Percentiles rank a stretch among this genome's conserved stretches.
Evolutionary conservation across 306 rosid genomes (phyloP).

Genomic region (Amphicarpaea edgeworthii): DNA sequence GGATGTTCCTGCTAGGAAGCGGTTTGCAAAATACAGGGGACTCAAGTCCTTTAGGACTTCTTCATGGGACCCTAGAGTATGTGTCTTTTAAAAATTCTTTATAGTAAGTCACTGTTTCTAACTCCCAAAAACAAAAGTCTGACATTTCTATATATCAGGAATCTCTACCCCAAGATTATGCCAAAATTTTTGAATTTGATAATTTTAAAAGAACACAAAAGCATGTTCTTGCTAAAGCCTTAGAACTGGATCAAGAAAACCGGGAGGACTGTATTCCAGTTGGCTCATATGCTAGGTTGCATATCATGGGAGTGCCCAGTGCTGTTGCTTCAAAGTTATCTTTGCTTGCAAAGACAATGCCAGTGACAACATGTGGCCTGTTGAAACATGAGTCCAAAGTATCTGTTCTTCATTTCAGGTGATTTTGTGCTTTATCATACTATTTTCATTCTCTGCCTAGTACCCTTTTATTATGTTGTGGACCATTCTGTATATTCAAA

Average conservation of each 20-base stretch:
- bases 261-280: conserved; percentile 65
- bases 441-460: background rate
- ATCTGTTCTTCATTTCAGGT: conserved; percentile 98
- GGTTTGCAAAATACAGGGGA: conserved; percentile 94
- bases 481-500: conserved; percentile 25
- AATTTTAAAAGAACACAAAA: conserved; percentile 78
- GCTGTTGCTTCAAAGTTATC: conserved; percentile 71
- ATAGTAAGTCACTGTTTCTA: conserved; percentile 11
- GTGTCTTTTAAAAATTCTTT: conserved; percentile 35
- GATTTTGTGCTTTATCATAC: conserved; percentile 30
- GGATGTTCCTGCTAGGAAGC: conserved; percentile 83
- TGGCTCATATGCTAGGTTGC: conserved; percentile 75
- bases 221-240: conserved; percentile 81
- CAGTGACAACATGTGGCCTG: conserved; percentile 85
- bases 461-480: conserved; percentile 4
- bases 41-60: conserved; percentile 97
- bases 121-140: conserved; percentile 21
- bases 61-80: conserved; percentile 95
- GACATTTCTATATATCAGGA: conserved; percentile 62
- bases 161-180: conserved; percentile 86
- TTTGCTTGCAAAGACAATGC: conserved; percentile 50
- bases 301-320: conserved; percentile 75
- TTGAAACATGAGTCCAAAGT: conserved; percentile 93
- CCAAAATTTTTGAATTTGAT: conserved; percentile 83
- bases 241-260: conserved; percentile 65